Base-by-base conservation (phyloP, 768 basidiomycete genomes). In the Russula sp. region DNA sequence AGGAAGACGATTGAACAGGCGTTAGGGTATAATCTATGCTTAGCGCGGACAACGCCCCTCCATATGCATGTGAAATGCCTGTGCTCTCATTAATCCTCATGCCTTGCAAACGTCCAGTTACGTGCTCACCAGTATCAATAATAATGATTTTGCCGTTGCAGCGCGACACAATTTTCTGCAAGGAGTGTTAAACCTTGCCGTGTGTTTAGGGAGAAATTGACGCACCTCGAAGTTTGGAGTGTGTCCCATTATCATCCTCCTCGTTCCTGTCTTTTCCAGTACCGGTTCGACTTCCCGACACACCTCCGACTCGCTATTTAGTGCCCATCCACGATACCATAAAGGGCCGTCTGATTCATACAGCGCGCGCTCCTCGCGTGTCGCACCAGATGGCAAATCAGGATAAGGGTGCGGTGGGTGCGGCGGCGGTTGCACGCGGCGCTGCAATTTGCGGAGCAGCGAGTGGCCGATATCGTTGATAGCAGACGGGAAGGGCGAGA, bases 1-100 rank as follows among this genome's bases (percentile, higher is more conserved):
- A 67, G 32, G 50, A 70, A 71, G 73, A 20, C 27, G 71, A 63
- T 18, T 73, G 68, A 55, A 83, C 71, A 2, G 91, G 91, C 9
- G 83, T 84, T 31, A 97, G 80, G 2, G 84, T 87, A 75, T 98
- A 96, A 40, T 88, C 80, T 60, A 98, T 87, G 14, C 90, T 91
- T 11, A 98, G 76, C 3, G 94, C 93, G 2, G 94, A 95, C 6
- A 97, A 78, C 0, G 84, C 86, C 13, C 96, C 96, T n/a, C 92
- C 94, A 69, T 97, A 98, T 2, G 95, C 95, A 71, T 90, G 91
- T 5, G 93, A 94, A 55, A 96, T 95, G n/a, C 93, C 90, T 89
- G 65, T 39, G 48, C 9, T 70, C 32, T n/a, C 61, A 39, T 35
- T 18, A 58, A 20, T 16, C 16, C 8, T 35, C 53, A 18, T 35